Conservation (phyloP, 129 eudicot species). For the Erigeron canadensis region DNA sequence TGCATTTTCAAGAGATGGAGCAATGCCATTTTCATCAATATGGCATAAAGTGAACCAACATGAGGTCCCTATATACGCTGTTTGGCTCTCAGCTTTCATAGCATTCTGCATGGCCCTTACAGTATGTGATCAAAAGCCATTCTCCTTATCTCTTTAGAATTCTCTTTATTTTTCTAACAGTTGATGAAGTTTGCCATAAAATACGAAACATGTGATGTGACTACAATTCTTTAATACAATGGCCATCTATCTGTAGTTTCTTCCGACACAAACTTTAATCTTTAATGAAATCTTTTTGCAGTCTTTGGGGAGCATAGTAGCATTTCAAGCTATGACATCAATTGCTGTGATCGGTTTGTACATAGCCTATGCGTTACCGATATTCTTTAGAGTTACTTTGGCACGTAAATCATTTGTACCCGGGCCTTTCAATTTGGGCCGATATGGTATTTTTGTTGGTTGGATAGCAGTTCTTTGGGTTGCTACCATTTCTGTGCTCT, state of each 20-base stretch:
- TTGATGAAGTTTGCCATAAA: background rate
- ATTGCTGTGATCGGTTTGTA: conserved; percentile 95
- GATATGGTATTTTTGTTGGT: conserved; percentile 68
- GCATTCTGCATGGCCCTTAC: conserved; percentile 98
- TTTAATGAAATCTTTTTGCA: conserved; percentile 34
- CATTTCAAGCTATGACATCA: conserved; percentile 98
- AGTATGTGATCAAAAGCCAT: conserved; percentile 40
- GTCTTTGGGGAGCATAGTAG: conserved; percentile 96
- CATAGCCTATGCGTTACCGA: conserved; percentile 91
- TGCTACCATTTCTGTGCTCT: conserved; percentile 65
- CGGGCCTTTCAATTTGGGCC: conserved; percentile 87
- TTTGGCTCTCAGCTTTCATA: conserved; percentile 82
- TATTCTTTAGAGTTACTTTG: conserved; percentile 85
- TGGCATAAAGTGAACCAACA: conserved; percentile 95
- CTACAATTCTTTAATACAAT: background rate
- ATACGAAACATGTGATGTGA: background rate
- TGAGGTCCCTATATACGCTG: conserved; percentile 92
- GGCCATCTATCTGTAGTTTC: background rate
- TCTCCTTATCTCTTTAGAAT: conserved; percentile 4
- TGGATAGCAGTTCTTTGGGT: conserved; percentile 95
- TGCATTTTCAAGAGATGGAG: conserved; percentile 98
- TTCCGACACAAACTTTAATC: too few relatives aligned
- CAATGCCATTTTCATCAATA: conserved; percentile 83
- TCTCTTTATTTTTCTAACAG: background rate
- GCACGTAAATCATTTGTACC: conserved; percentile 78